phyloP scores from a whole-genome alignment of 1,139 yeast genomes.

The Taphrina confusa region DNA sequence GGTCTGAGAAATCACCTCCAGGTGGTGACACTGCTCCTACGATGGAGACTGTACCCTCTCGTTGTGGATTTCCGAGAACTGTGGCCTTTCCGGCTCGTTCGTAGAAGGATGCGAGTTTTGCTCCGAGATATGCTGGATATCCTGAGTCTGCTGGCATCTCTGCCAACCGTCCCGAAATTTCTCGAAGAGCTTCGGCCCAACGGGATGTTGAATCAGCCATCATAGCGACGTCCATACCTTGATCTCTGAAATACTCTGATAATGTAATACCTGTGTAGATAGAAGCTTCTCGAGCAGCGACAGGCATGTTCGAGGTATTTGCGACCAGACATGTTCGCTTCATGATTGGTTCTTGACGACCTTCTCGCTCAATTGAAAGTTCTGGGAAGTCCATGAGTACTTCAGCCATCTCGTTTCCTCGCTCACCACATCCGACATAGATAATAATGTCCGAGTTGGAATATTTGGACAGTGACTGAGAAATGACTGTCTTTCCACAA shows the following conservation, averaged over 20 bases:
- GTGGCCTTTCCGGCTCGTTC: conserved; percentile 99
- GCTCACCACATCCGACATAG: conserved; percentile 90
- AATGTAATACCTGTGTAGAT: conserved; percentile 97
- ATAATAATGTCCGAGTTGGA: conserved; percentile 96
- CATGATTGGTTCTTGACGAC: conserved; percentile 98
- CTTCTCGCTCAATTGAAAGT: conserved; percentile 82
- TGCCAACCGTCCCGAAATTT: conserved; percentile 98
- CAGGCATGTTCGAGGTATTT: conserved; percentile 99
- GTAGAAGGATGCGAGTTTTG: conserved; percentile 96
- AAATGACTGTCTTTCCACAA: conserved; percentile 98
- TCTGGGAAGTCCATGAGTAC: conserved; percentile 99
- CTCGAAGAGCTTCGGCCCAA: conserved; percentile 99
- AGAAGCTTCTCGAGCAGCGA: conserved; percentile 99
- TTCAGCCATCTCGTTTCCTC: conserved; percentile 99
- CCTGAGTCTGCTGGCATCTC: conserved; percentile 99
- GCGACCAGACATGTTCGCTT: conserved; percentile 98
- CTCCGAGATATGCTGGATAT: conserved; percentile 99
- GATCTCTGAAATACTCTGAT: conserved; percentile 99
- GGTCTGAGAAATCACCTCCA: conserved; percentile 99
- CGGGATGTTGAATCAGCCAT: conserved; percentile 99
- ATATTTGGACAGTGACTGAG: conserved; percentile 94
- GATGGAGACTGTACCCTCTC: conserved; percentile 95
- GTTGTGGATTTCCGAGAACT: conserved; percentile 93
- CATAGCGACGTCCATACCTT: conserved; percentile 98
- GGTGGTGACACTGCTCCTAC: conserved; percentile 99